Base-by-base conservation (phyloP, 208 protist genomes). In the Borovskyia barvae region DNA sequence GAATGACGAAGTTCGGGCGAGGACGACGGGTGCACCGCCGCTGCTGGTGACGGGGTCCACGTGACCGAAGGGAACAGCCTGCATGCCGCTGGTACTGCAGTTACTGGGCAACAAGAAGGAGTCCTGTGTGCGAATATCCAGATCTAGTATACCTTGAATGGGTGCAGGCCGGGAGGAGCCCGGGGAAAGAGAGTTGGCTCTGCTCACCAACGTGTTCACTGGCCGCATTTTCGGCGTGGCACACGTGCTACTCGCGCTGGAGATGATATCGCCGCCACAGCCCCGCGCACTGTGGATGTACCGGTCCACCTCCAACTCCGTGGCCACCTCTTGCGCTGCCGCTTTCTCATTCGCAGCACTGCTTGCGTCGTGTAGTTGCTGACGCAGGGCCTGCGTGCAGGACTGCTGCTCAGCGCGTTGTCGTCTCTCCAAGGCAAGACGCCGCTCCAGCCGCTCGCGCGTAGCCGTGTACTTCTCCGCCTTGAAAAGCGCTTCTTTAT, bases 401-500 rank as follows among this genome's bases (percentile, higher is more conserved):
- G 63, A 41, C 15, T 37, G 36, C 66, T 67, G 57, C 47, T 69
- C 66, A 2, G 47, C 53, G 25, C 61, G 62, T 19, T 52, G 50
- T 32, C 62, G 37, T 45, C 54, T 54, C 45, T 79, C 82, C 1
- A 66, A 58, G 29, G 51, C 40, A 24, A 93, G 68, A 6, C 77
- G 76, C 30, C 60, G 41, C 69, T 87, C 76, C 22, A 93, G 65
- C 12, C 78, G 66, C 30, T 69, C 53, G 19, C 66, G 54, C n/a
- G 60, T 76, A 25, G 61, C 42, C n/a, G 55, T 61, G 64, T 88
- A 93, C n/a, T 56, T 46, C n/a, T 72, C 74, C 9, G 67, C 80
- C 3, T 69, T 69, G 32, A 61, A 57, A 19, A 75, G 32, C 9
- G 72, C 83, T n/a, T 93, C 86, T 26, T 30, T 50, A 32, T 77